phyloP scores from a whole-genome alignment of 805 yeast genomes.

The Myxozyma melibiosi region DNA sequence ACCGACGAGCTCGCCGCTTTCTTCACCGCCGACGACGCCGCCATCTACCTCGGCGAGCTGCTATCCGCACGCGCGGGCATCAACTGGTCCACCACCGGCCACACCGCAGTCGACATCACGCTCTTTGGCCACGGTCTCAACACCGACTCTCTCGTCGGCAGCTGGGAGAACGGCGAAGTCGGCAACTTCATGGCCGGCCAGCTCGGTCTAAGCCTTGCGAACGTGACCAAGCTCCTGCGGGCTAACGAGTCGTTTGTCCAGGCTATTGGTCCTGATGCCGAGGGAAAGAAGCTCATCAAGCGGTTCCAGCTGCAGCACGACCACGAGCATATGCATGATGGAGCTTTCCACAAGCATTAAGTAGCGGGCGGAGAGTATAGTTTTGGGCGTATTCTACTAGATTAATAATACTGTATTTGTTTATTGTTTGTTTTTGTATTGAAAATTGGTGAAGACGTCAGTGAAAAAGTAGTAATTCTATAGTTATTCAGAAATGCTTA shows the following conservation, averaged over 20 bases:
- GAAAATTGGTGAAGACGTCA: no score
- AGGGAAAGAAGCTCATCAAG: conserved; percentile 14
- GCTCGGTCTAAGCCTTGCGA: conserved; percentile 44
- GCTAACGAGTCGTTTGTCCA: conserved; percentile 28
- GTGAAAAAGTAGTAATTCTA: no score
- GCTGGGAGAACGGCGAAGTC: conserved; percentile 83
- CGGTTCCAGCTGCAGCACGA: conserved; percentile 25
- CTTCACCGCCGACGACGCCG: conserved; percentile 41
- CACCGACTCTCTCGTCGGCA: conserved; percentile 63
- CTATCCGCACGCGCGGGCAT: conserved; percentile 80
- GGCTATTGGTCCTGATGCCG: conserved; percentile 20
- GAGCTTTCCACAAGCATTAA: conserved; percentile 20
- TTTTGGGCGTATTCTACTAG: no score
- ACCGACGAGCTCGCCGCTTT: conserved; percentile 55
- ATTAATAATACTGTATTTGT: no score
- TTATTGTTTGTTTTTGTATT: no score
- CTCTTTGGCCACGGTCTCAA: conserved; percentile 78
- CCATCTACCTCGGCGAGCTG: conserved; percentile 61
- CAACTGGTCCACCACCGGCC: conserved; percentile 98
- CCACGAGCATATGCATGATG: conserved; percentile 25
- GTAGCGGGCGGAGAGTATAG: no score
- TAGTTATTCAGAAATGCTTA: no score
- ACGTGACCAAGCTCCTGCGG: conserved; percentile 38
- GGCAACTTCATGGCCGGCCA: conserved; percentile 68
- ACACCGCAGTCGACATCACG: conserved; percentile 93